These are phyloP conservation scores for Colletotrichum sidae DNA, from an alignment of 2,329 filamentous ascomycete species.

Conservation along the genomic window DNA sequence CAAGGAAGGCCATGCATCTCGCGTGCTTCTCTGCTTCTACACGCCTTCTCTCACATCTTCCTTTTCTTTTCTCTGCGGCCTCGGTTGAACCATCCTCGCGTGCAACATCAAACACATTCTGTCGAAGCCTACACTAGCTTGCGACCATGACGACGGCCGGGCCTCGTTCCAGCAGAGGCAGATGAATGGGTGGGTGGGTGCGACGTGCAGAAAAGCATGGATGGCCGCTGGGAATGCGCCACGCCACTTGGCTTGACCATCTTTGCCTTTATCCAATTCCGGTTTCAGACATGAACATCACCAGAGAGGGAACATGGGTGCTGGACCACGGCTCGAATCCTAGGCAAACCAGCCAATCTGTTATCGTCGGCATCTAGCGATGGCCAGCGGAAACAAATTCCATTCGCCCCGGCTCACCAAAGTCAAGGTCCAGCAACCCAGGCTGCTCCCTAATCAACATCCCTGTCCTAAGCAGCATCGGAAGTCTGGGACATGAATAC, in stretches of 20 bases:
- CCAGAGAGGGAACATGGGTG: constrained; percentile 19
- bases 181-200: constrained; percentile 20
- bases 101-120: constrained; percentile 11
- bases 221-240: constrained; percentile 32
- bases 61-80: background rate
- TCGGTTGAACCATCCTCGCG: constrained; percentile 4
- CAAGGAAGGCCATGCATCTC: constrained; percentile 24
- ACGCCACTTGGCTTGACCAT: constrained; percentile 27
- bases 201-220: constrained; percentile 32
- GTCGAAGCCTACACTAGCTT: constrained; percentile 5
- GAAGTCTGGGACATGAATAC: constrained; percentile 10
- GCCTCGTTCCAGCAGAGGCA: constrained; percentile 9
- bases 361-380: background rate
- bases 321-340: background rate
- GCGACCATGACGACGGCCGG: constrained; percentile 13
- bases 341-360: constrained; percentile 1
- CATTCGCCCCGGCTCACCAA: constrained; percentile 18
- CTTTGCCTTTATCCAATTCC: constrained; percentile 27
- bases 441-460: constrained; percentile 14
- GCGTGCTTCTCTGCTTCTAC: constrained; percentile 14
- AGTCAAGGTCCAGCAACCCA: too few relatives aligned
- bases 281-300: constrained; percentile 34
- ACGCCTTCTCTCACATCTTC: constrained; percentile 2
- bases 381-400: constrained; percentile 3
- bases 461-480: constrained; percentile 21